Evolutionary conservation across 2,329 filamentous ascomycete genomes (phyloP).

Genomic region (Intubia oerlemansii): DNA sequence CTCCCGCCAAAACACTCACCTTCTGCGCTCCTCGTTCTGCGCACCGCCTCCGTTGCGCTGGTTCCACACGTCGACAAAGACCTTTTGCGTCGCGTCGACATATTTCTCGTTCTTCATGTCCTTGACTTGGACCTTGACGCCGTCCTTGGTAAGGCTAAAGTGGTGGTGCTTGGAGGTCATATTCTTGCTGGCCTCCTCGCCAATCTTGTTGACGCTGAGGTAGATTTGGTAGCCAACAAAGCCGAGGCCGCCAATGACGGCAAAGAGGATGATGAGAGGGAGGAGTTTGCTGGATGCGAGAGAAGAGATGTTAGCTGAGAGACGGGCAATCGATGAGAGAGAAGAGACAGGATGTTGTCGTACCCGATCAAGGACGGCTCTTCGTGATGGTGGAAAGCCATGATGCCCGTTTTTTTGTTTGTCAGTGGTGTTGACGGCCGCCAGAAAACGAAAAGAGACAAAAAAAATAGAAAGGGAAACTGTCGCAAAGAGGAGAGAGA

Average conservation of each 20-base stretch:
- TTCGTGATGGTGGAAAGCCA: slow-evolving; percentile 1
- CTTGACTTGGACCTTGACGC: slow-evolving; percentile 49
- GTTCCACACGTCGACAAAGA: slow-evolving; percentile 46
- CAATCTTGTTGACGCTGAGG: slow-evolving; percentile 42
- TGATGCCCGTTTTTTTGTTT: background rate
- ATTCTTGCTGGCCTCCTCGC: slow-evolving; percentile 40
- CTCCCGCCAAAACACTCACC: slow-evolving; percentile 8
- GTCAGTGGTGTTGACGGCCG: too few species aligned
- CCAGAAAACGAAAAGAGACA: too few species aligned
- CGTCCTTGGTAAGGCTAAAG: slow-evolving; percentile 58
- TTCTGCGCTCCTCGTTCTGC: slow-evolving; percentile 11
- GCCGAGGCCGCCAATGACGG: slow-evolving; percentile 31
- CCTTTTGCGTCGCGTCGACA: slow-evolving; percentile 51
- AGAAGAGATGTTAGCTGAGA: too few species aligned
- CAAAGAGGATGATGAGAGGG: slow-evolving; percentile 43
- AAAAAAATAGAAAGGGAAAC: too few species aligned
- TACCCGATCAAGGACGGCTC: slow-evolving; percentile 2
- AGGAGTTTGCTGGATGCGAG: slow-evolving; percentile 29
- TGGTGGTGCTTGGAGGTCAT: slow-evolving; percentile 58
- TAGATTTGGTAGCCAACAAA: slow-evolving; percentile 57
- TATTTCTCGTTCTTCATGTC: slow-evolving; percentile 47
- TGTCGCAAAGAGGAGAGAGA: too few species aligned
- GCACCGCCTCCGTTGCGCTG: too few species aligned
- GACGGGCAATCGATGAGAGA: too few species aligned
- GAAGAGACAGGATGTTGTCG: background rate